phyloP scores from a whole-genome alignment of 1,284 basidiomycete genomes.

The Apiotrichum montevideense region DNA sequence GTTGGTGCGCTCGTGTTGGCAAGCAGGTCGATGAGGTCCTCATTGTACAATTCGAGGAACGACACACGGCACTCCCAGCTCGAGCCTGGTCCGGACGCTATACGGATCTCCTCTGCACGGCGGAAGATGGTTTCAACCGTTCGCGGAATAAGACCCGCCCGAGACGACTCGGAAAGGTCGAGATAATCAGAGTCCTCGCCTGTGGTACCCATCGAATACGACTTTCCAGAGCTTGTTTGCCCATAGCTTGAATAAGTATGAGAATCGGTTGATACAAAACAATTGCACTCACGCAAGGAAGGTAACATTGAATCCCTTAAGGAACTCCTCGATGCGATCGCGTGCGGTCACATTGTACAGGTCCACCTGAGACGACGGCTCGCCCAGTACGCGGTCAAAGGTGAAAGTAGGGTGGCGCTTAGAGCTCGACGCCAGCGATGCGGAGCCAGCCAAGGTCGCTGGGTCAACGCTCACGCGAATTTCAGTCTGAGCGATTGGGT shows the following conservation, averaged over 20 bases:
- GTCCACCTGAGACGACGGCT: constrained; percentile 71
- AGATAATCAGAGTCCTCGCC: constrained; percentile 74
- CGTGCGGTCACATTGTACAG: constrained; percentile 78
- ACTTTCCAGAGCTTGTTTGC: constrained; percentile 95
- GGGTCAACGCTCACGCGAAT: constrained; percentile 64
- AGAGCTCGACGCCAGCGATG: constrained; percentile 51
- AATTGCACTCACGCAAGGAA: constrained; percentile 66
- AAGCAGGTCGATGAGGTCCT: constrained; percentile 86
- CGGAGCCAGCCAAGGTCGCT: constrained; percentile 49
- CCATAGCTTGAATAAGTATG: constrained; percentile 54
- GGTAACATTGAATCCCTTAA: constrained; percentile 96
- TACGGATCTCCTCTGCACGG: constrained; percentile 65
- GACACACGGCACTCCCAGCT: constrained; percentile 53
- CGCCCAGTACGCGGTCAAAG: constrained; percentile 89
- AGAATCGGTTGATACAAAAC: background rate
- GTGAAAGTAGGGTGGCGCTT: constrained; percentile 78
- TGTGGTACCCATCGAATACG: constrained; percentile 83
- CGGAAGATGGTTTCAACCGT: constrained; percentile 88
- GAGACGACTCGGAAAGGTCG: constrained; percentile 40
- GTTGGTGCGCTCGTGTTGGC: constrained; percentile 59
- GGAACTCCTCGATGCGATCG: constrained; percentile 79
- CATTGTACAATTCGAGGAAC: constrained; percentile 97
- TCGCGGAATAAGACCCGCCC: constrained; percentile 81
- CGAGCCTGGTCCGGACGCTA: constrained; percentile 66
- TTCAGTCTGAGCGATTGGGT: constrained; percentile 59